Percentiles rank a stretch among this genome's conserved stretches.
Conservation (phyloP, 164 flowering plant species). For the Chloranthus sessilifolius region DNA sequence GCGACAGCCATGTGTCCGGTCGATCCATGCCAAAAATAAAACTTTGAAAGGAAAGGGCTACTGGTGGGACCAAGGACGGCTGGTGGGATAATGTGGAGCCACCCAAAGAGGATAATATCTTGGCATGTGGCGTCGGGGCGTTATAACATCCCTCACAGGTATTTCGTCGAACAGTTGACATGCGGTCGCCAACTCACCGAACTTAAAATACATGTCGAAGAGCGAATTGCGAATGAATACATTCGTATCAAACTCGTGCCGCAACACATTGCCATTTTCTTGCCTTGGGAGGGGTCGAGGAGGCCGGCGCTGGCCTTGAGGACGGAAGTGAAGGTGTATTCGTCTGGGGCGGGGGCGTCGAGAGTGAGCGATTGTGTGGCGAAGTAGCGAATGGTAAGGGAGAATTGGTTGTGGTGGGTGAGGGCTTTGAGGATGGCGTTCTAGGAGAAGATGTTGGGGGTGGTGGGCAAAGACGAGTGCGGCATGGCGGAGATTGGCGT, state of each 20-base stretch:
- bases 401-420: constrained; percentile 26
- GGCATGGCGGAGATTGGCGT: constrained; percentile 29
- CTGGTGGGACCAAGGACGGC: no score
- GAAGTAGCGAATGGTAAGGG: constrained; percentile 18
- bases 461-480: constrained; percentile 22
- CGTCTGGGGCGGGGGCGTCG: constrained; percentile 19
- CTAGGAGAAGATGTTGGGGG: constrained; percentile 26
- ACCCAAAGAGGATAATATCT: no score
- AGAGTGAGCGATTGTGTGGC: constrained; percentile 15
- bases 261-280: constrained; percentile 14
- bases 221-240: constrained; percentile 32
- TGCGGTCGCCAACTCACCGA: constrained; percentile 18
- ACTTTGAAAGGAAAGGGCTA: no score
- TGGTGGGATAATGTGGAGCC: no score
- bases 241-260: constrained; percentile 24
- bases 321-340: constrained; percentile 36
- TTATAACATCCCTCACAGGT: constrained; percentile 29
- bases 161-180: constrained; percentile 30
- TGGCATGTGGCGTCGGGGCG: no score
- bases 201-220: constrained; percentile 33
- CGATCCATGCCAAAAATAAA: no score
- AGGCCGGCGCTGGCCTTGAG: constrained; percentile 33
- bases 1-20: no score
- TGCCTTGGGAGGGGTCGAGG: constrained; percentile 11
- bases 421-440: constrained; percentile 34